Percentiles rank a stretch among this genome's conserved stretches.
Evolutionary conservation across 2,329 filamentous ascomycete species (phyloP).

Genomic region (Akanthomyces lecanii): DNA sequence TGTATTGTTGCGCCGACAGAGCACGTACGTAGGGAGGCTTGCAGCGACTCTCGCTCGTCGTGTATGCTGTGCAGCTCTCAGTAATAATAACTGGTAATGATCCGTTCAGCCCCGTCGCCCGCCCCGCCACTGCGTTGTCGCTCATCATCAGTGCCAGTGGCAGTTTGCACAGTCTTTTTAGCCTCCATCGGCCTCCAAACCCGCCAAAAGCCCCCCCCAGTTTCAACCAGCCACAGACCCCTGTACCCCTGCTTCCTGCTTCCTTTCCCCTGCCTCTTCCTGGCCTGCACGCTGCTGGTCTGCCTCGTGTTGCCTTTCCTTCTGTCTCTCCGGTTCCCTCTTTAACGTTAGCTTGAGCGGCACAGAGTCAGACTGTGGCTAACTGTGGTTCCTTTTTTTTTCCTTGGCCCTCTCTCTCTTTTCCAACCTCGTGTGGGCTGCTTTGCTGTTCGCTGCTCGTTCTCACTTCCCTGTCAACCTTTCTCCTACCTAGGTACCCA

Average conservation of each 20-base stretch:
- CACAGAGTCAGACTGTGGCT: not conserved
- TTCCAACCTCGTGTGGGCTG: not conserved
- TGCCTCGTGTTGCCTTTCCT: not conserved
- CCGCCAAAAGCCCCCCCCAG: not conserved
- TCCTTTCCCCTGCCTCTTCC: not conserved
- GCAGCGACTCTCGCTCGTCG: no score
- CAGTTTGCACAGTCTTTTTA: not conserved
- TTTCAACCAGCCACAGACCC: slow-evolving; percentile 15
- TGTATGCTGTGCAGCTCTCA: no score
- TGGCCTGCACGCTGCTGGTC: not conserved
- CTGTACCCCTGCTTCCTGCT: not conserved
- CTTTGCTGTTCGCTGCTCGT: not conserved
- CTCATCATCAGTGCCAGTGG: no score
- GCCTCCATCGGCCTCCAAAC: not conserved
- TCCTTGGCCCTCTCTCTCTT: not conserved
- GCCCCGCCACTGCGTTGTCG: not conserved
- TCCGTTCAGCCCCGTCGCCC: not conserved
- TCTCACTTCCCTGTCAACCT: not conserved
- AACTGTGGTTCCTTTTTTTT: not conserved
- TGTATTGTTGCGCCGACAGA: no score
- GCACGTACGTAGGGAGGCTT: no score
- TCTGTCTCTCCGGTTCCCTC: not conserved
- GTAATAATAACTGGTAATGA: no score
- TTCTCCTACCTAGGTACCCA: not conserved
- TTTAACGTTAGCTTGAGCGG: not conserved